Evolutionary conservation across 2,329 filamentous ascomycete species (phyloP), one percentile per base, ranked within the genome.

Genomic region (Aureobasidium lini): DNA sequence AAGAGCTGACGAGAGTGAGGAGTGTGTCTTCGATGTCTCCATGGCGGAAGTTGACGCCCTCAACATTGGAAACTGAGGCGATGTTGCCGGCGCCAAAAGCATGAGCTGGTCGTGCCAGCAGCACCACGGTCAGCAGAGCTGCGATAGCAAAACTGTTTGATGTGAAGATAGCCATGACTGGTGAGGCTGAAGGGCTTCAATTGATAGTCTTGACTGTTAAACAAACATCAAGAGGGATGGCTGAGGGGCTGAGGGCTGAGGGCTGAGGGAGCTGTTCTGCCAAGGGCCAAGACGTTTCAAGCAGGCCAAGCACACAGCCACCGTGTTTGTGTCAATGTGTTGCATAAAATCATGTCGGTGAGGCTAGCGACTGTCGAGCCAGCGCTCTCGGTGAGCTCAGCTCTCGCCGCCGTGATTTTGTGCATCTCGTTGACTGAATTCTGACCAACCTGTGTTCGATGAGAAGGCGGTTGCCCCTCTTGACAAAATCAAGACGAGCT

Each of bases 21-120:
- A 80, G 75, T 67, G 78, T 75, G 62, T 80, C 77, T 64, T 80
- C 77, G 59, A 80, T 79, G 64, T 80, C 77, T 60, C 77, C 77
- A 76, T 80, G 77, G 50, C 77, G 75, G 76, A 76, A 80, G 66
- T 80, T 80, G 61, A 76, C 70, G 7, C 77, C 77, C 65, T 80
- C 73, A 54, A 76, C 70, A 49, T 69, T 68, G 31, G 73, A 73
- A 43, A 75, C 70, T 4, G 70, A 73, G 18, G 72, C 73, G 61
- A 76, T 76, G 64, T 80, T 80, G 34, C 77, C 77, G 6, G 77
- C 77, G 52, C 77, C 77, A 63, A 80, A 80, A 50, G 73, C 73
- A 32, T 70, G 65, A 57, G 70, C 70, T 49, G 69, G 70, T 18
- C 48, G 34, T 4, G 63, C 50, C 15, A 53, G 53, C 18, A 62